These are phyloP conservation scores for Agaricales sp. DNA, from an alignment of 1,284 basidiomycete genomes.

Conservation along the genomic window DNA sequence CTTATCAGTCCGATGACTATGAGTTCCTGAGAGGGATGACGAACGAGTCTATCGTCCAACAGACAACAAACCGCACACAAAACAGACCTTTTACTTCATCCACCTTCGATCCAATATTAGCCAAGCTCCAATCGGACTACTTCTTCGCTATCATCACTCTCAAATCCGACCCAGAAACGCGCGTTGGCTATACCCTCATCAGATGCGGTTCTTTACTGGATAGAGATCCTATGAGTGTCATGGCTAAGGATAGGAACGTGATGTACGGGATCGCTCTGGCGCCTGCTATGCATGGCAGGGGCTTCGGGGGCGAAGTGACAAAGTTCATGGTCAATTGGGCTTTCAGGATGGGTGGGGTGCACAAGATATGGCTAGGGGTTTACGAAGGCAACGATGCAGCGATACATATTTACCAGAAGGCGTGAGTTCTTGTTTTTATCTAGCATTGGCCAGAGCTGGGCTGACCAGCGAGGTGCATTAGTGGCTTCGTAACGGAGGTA, in stretches of 20 bases:
- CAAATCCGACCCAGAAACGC: not conserved
- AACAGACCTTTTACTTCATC: not conserved
- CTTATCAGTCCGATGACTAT: conserved; percentile 9
- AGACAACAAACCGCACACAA: not conserved
- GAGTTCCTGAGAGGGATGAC: not conserved
- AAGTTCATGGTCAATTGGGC: conserved; percentile 5
- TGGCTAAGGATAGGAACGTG: conserved; percentile 2
- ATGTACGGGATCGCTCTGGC: conserved; percentile 5
- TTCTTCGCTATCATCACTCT: not conserved
- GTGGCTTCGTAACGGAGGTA: not conserved
- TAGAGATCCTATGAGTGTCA: no score
- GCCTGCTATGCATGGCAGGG: conserved; percentile 2
- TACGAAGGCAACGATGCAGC: not conserved
- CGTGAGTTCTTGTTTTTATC: not conserved
- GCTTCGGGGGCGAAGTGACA: conserved; percentile 10
- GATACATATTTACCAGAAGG: not conserved
- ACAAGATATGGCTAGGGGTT: conserved; percentile 5
- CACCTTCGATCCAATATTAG: not conserved
- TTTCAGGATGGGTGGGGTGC: conserved; percentile 7
- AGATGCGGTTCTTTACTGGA: no score
- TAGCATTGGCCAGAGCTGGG: no score
- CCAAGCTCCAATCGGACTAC: not conserved
- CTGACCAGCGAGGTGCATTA: not conserved
- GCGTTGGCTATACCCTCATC: not conserved
- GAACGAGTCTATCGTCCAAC: not conserved